phyloP scores from a whole-genome alignment of 805 yeast genomes.

The Schwanniomyces pseudopolymorphus region DNA sequence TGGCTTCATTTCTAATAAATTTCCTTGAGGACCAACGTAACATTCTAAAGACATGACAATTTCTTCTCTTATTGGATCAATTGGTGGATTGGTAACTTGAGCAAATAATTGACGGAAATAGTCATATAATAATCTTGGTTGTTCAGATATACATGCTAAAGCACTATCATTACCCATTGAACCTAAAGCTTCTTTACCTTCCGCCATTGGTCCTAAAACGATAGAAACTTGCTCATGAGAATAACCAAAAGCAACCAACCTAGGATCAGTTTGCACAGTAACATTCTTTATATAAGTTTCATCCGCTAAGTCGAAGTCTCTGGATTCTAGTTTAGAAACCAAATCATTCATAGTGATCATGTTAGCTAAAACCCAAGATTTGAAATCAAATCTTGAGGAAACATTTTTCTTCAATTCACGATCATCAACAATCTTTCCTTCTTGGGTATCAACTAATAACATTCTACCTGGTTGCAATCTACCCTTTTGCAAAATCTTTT shows the following conservation, averaged over 20 bases:
- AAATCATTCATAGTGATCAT: conserved; percentile 82
- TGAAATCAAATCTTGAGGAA: conserved; percentile 83
- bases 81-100: conserved; percentile 98
- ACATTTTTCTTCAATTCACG: conserved; percentile 80
- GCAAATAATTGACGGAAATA: conserved; percentile 96
- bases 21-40: conserved; percentile 98
- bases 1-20: conserved; percentile 87
- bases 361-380: conserved; percentile 88
- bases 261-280: conserved; percentile 76
- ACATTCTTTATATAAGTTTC: conserved; percentile 26
- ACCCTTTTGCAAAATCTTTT: conserved; percentile 82
- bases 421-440: conserved; percentile 92
- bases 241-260: conserved; percentile 85
- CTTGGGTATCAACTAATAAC: conserved; percentile 91
- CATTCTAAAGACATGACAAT: conserved; percentile 97
- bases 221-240: conserved; percentile 89
- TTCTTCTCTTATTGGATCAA: conserved; percentile 95
- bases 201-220: conserved; percentile 92
- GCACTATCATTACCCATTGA: conserved; percentile 99
- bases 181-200: conserved; percentile 92
- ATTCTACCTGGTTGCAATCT: conserved; percentile 94
- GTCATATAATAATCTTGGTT: conserved; percentile 87
- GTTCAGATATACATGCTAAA: conserved; percentile 89
- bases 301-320: conserved; percentile 26
- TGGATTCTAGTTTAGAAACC: conserved; percentile 51